Percentiles rank a stretch among this genome's conserved stretches.
phyloP scores from a whole-genome alignment of 208 protist genomes.

The Vickermania ingenoplastis region DNA sequence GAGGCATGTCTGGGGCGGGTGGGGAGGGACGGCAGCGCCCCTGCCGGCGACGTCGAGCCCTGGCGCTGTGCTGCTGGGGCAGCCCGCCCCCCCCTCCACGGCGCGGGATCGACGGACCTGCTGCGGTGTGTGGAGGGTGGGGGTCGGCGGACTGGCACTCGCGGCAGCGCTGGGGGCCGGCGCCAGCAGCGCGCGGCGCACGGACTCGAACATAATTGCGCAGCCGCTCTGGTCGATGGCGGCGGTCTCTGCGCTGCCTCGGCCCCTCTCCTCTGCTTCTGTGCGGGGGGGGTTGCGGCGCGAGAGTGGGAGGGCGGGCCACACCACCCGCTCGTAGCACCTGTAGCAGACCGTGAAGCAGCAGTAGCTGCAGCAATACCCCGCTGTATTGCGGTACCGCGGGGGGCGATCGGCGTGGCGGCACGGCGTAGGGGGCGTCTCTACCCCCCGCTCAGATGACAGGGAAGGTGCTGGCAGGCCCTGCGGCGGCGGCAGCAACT shows the following conservation, averaged over 20 bases:
- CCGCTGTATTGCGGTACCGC: constrained; percentile 52
- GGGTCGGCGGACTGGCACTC: not conserved
- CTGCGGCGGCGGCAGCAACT: too few species aligned
- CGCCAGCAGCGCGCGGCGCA: too few species aligned
- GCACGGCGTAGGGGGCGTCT: constrained; percentile 27
- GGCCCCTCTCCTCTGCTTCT: not conserved
- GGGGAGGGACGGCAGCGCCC: not conserved
- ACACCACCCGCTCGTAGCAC: constrained; percentile 19
- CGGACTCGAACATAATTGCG: too few species aligned
- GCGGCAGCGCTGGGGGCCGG: not conserved
- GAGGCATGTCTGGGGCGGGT: constrained; percentile 26
- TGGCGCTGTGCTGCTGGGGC: not conserved
- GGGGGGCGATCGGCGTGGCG: constrained; percentile 22
- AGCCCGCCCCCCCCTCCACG: not conserved
- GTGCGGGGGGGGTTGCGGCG: not conserved
- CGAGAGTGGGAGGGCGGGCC: not conserved
- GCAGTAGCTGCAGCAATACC: constrained; percentile 76
- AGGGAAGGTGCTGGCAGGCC: too few species aligned
- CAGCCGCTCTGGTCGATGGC: not conserved
- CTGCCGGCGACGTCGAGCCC: not conserved
- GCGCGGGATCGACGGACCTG: not conserved
- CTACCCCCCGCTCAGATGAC: not conserved
- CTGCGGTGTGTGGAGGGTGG: not conserved
- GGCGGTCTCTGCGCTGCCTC: not conserved
- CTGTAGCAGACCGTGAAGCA: constrained; percentile 59